These are phyloP conservation scores for Papiliotrema fonsecae DNA, from an alignment of 1,284 basidiomycete genomes.

Conservation along the genomic window DNA sequence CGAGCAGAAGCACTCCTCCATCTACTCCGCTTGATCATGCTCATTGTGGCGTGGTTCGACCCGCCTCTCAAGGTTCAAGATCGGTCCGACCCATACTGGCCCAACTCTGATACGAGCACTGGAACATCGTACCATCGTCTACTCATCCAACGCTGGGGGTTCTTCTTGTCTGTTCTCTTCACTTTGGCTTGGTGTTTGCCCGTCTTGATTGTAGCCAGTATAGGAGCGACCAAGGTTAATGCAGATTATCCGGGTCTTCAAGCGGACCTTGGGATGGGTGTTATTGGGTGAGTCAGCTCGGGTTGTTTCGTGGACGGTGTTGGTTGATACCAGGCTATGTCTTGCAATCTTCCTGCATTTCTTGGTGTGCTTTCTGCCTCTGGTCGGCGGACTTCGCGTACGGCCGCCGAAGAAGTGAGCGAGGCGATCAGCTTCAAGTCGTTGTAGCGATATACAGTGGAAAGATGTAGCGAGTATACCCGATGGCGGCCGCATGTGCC, in stretches of 20 bases:
- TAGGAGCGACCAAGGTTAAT: not conserved
- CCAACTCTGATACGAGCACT: not conserved
- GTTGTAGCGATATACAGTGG: too few species aligned
- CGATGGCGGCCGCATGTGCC: too few species aligned
- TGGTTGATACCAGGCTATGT: not conserved
- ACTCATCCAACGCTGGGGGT: not conserved
- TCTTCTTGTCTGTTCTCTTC: not conserved
- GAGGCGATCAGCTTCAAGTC: too few species aligned
- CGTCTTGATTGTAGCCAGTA: not conserved
- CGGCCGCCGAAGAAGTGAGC: too few species aligned
- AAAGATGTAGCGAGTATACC: too few species aligned
- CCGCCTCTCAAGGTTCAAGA: not conserved
- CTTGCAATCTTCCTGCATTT: too few species aligned
- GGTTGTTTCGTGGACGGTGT: not conserved
- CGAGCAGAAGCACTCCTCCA: not conserved
- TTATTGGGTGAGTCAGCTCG: not conserved
- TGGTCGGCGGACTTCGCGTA: too few species aligned
- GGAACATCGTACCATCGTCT: not conserved
- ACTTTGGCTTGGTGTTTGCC: slow-evolving; percentile 1
- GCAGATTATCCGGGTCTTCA: not conserved
- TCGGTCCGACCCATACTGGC: not conserved
- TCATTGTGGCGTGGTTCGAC: not conserved
- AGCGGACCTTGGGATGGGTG: not conserved
- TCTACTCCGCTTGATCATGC: not conserved
- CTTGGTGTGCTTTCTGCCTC: too few species aligned